phyloP scores from a whole-genome alignment of 2,329 filamentous ascomycete species.

The Xenoacremonium recifei region DNA sequence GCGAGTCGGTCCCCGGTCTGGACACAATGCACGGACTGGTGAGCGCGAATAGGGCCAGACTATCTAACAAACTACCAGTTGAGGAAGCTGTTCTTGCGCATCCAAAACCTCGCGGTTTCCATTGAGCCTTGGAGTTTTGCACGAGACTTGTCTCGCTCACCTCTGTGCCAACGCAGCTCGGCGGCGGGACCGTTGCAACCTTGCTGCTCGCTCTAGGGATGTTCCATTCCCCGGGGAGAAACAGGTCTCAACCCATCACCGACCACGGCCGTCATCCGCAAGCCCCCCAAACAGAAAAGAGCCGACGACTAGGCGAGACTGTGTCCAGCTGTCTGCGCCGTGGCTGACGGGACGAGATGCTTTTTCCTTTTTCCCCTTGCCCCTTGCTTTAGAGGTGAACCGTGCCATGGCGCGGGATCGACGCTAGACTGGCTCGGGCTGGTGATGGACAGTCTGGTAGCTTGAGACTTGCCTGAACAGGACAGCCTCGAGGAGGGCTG shows the following conservation, averaged over 20 bases:
- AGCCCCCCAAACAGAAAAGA: conserved; percentile 13
- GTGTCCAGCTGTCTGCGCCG: background rate
- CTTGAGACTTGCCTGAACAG: background rate
- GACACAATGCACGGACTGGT: conserved; percentile 16
- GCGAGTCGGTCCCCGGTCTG: conserved; percentile 28
- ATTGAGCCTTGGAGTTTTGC: too few species aligned
- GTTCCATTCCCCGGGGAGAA: conserved; percentile 21
- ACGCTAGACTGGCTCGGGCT: conserved; percentile 6
- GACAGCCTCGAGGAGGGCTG: background rate
- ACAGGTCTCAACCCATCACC: conserved; percentile 14
- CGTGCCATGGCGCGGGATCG: conserved; percentile 2
- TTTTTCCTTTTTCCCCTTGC: too few species aligned
- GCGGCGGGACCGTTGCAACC: conserved; percentile 10
- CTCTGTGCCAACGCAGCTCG: background rate
- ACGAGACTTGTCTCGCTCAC: background rate
- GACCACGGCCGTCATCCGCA: conserved; percentile 5
- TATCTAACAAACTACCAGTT: too few species aligned
- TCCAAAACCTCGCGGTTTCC: too few species aligned
- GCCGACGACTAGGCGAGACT: conserved; percentile 8
- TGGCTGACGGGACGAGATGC: too few species aligned
- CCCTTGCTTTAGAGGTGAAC: conserved; percentile 9
- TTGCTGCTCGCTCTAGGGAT: conserved; percentile 15
- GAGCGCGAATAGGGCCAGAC: too few species aligned
- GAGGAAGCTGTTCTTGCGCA: too few species aligned
- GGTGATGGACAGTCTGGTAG: conserved; percentile 1